Conservation (phyloP, 495 filamentous ascomycete species). For the Bryoglossum gracile region DNA sequence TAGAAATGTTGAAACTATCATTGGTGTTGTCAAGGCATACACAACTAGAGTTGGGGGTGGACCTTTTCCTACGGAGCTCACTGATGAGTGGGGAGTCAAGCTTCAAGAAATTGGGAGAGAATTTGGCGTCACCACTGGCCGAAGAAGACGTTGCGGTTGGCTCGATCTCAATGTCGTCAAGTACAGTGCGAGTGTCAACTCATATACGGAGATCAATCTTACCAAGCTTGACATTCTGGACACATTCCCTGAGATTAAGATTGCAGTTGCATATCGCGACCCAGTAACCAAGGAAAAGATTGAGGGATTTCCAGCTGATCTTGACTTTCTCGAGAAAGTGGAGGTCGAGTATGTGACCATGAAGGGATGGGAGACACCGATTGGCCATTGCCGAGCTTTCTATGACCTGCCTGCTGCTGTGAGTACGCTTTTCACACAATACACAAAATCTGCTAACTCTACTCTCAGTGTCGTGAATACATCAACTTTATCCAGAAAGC, state of each 20-base stretch:
- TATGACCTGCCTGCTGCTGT: conserved; percentile 53
- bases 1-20: conserved; percentile 46
- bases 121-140: conserved; percentile 63
- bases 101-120: conserved; percentile 40
- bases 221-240: conserved; percentile 89
- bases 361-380: conserved; percentile 70
- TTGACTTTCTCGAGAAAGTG: conserved; percentile 51
- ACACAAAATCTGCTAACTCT: not conserved
- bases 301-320: conserved; percentile 59
- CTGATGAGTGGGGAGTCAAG: conserved; percentile 43
- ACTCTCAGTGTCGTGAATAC: conserved; percentile 35
- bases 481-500: conserved; percentile 72
- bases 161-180: conserved; percentile 82
- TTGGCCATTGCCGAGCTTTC: conserved; percentile 44
- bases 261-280: conserved; percentile 64
- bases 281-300: conserved; percentile 45
- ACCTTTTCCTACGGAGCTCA: conserved; percentile 78
- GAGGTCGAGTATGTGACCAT: conserved; percentile 65
- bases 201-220: conserved; percentile 52
- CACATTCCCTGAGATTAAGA: conserved; percentile 49
- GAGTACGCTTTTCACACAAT: not conserved
- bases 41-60: conserved; percentile 61
- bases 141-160: conserved; percentile 81
- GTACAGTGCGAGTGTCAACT: conserved; percentile 52
- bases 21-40: conserved; percentile 88